Evolutionary conservation across 257 asterid species (phyloP).

Genomic region (Echites panduratus): DNA sequence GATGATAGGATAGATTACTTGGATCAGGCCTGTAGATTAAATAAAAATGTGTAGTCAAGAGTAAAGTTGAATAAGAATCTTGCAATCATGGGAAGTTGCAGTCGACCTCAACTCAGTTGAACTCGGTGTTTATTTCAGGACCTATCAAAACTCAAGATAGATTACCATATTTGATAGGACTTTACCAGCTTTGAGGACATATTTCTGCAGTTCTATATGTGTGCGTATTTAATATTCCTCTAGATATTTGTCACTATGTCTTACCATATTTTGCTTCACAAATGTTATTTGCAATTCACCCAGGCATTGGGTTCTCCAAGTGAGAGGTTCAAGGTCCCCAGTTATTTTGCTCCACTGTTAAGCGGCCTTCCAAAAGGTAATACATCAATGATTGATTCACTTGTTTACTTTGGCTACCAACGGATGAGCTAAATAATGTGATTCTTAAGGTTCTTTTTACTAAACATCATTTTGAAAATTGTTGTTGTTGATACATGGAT

Average conservation of each 20-base stretch:
- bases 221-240: not conserved
- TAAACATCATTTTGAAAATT: not conserved
- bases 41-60: not conserved
- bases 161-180: not conserved
- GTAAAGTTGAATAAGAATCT: not conserved
- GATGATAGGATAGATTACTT: not conserved
- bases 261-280: not conserved
- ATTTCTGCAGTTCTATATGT: not conserved
- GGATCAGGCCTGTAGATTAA: not conserved
- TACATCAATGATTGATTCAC: not conserved
- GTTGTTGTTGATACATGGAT: not conserved
- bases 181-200: not conserved
- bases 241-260: not conserved
- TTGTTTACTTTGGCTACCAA: not conserved
- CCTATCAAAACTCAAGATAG: not conserved
- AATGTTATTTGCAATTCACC: slow-evolving; percentile 12
- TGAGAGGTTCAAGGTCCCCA: slow-evolving; percentile 42
- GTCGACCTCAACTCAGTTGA: too few relatives aligned
- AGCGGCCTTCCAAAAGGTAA: slow-evolving; percentile 69
- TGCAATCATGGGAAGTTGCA: not conserved
- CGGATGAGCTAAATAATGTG: not conserved
- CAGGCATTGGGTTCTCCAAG: slow-evolving; percentile 74
- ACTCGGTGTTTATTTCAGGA: not conserved
- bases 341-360: slow-evolving; percentile 59
- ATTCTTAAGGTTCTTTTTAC: not conserved